phyloP scores from a whole-genome alignment of 805 yeast genomes.

The Candida incommunis region DNA sequence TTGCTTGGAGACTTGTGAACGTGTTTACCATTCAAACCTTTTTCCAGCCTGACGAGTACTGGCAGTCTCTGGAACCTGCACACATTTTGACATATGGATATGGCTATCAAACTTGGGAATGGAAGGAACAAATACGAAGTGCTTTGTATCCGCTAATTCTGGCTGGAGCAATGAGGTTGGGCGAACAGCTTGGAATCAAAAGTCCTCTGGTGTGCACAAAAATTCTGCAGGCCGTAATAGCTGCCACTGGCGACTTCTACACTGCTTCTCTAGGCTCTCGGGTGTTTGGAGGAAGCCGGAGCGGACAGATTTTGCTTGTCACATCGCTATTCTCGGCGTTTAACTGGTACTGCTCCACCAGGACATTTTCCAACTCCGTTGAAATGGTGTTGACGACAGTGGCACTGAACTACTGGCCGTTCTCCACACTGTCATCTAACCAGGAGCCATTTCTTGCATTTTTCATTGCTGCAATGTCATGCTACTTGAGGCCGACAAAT shows the following conservation, averaged over 20 bases:
- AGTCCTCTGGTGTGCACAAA: conserved; percentile 36
- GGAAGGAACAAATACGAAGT: conserved; percentile 64
- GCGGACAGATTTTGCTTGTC: conserved; percentile 22
- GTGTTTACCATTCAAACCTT: conserved; percentile 54
- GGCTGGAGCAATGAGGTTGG: conserved; percentile 28
- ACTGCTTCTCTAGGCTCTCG: conserved; percentile 34
- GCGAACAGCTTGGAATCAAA: conserved; percentile 22
- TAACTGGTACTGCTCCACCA: conserved; percentile 66
- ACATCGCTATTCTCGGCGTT: conserved; percentile 48
- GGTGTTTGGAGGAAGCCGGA: conserved; percentile 11
- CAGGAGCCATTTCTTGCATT: conserved; percentile 22
- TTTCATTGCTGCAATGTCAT: conserved; percentile 41
- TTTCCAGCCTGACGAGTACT: conserved; percentile 94
- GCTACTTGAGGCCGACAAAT: conserved; percentile 76
- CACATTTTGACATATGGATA: conserved; percentile 59
- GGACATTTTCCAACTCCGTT: conserved; percentile 76
- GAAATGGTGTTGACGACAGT: conserved; percentile 59
- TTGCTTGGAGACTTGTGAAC: conserved; percentile 42
- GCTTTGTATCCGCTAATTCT: conserved; percentile 69
- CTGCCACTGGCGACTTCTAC: conserved; percentile 58
- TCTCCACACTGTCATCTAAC: conserved; percentile 28
- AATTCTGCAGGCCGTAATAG: conserved; percentile 50
- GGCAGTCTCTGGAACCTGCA: conserved; percentile 90
- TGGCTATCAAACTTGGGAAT: conserved; percentile 91
- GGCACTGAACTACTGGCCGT: conserved; percentile 63